A percentile compares a stretch with the other conserved stretches of the same genome.
phyloP scores from a whole-genome alignment of 345 rosid species.

The Acer negundo region DNA sequence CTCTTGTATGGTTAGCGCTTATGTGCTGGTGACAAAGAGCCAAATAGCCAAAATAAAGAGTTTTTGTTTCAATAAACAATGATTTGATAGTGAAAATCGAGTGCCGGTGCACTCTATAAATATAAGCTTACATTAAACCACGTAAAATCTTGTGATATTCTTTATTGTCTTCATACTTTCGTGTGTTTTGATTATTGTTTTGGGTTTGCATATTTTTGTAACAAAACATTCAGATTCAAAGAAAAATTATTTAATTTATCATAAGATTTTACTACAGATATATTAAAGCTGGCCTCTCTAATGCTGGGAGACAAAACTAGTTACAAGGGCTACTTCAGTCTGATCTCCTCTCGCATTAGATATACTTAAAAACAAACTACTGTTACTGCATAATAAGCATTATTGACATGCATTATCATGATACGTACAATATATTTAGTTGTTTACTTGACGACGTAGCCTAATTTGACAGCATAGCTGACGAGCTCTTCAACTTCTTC shows the following conservation, averaged over 20 bases:
- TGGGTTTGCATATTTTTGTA: no score
- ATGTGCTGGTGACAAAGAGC: no score
- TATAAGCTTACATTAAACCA: no score
- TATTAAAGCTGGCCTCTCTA: not conserved
- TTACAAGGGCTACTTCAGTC: not conserved
- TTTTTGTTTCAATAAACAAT: no score
- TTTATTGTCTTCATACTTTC: no score
- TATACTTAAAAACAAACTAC: not conserved
- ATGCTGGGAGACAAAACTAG: not conserved
- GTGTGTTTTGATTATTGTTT: no score
- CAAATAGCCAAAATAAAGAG: no score
- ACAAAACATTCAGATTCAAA: not conserved
- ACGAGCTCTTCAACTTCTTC: slow-evolving; percentile 12
- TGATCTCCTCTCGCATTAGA: not conserved
- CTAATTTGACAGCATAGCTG: not conserved
- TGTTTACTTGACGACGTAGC: not conserved
- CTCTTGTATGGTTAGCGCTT: no score
- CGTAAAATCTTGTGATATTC: no score
- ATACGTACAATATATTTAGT: not conserved
- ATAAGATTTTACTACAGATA: not conserved
- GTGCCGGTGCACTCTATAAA: no score
- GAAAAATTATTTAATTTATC: not conserved
- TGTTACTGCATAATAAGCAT: not conserved
- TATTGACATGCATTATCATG: no score
- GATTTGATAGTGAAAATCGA: no score